Base-by-base conservation (phyloP, 1,284 basidiomycete genomes). In the Coniferiporia sulphurascens region DNA sequence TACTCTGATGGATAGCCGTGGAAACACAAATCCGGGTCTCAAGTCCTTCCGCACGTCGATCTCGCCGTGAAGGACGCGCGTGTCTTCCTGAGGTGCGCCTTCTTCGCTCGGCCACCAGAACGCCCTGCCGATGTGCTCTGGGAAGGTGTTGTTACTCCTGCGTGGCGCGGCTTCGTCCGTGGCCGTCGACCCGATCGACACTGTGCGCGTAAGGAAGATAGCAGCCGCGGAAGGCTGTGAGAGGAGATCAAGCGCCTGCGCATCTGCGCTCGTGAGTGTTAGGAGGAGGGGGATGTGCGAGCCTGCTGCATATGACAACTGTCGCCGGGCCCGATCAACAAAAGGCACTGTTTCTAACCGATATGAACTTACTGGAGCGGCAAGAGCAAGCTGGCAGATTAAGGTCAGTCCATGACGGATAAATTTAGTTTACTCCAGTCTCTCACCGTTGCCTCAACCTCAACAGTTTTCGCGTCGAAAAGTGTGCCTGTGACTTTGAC, bases 1-100 rank as follows among this genome's bases (percentile, higher is more conserved):
- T 65, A 83, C 81, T 63, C 74, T 73, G 48, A 83, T 69, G 9
- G 77, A 71, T 60, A 84, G 76, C 54, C 76, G 73, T 22, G 81
- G 80, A 66, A 85, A 85, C 32, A 75, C 63, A 65, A 84, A 84
- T 51, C 76, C 80, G 3, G 78, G 79, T 64, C 80, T 84, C 52
- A 79, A 55, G 12, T 67, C 69, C 61, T 69, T 76, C 61, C 73
- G 71, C 22, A 84, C 69, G 8, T 79, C 74, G 32, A 86, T 64
- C 67, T 85, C 83, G 7, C 84, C 84, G 51, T 75, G 72, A 13
- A 85, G 66, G 32, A 71, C 66, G 17, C 78, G 71, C 44, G 67
- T 71, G 27, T 55, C 62, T 17, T 54, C 38, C 48, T 27, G 27
- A 4, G 51, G 15, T 12, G 34, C 54, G 43, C 55, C 56, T 17